A percentile compares a stretch with the other conserved stretches of the same genome.
Evolutionary conservation across 441 rosid genomes (phyloP).

Genomic region (Brassica hybrid): DNA sequence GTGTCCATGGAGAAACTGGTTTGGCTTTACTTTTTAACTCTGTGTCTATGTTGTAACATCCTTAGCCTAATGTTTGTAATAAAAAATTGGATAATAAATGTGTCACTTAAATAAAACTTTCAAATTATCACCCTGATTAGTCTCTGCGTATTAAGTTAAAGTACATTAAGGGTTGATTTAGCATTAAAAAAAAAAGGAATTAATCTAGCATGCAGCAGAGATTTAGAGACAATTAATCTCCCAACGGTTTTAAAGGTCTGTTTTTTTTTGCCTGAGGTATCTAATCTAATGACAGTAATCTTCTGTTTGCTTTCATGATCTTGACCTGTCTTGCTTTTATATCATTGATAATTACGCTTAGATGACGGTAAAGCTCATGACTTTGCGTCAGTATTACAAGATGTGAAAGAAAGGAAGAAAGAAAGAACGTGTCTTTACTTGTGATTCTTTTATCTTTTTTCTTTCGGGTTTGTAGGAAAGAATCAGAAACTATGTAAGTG

Average conservation of each 20-base stretch:
- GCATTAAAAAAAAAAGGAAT: too few species aligned
- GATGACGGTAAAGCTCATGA: constrained; percentile 25
- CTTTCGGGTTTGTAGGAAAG: constrained; percentile 19
- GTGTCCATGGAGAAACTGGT: constrained; percentile 29
- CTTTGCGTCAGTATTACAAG: constrained; percentile 28
- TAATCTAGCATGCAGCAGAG: background rate
- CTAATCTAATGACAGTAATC: constrained; percentile 10
- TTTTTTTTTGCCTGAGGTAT: constrained; percentile 26
- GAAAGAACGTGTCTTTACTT: constrained; percentile 20
- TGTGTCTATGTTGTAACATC: constrained; percentile 9
- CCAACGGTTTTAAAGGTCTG: constrained; percentile 16
- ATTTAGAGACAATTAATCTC: constrained; percentile 7
- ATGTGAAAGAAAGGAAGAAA: constrained; percentile 4
- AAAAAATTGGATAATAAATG: constrained; percentile 17
- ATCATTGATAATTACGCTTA: constrained; percentile 6
- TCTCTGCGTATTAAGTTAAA: background rate
- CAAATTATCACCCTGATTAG: background rate
- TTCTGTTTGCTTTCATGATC: background rate
- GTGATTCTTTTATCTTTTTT: constrained; percentile 24
- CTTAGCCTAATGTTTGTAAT: background rate
- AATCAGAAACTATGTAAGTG: constrained; percentile 19
- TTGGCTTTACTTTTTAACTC: constrained; percentile 7
- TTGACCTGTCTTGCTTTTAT: constrained; percentile 12
- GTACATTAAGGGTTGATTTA: constrained; percentile 22
- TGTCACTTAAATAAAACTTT: constrained; percentile 22